Evolutionary conservation across 805 yeast species (phyloP), one percentile per base, ranked within the genome.

Genomic region (Zygosaccharomyces bisporus): DNA sequence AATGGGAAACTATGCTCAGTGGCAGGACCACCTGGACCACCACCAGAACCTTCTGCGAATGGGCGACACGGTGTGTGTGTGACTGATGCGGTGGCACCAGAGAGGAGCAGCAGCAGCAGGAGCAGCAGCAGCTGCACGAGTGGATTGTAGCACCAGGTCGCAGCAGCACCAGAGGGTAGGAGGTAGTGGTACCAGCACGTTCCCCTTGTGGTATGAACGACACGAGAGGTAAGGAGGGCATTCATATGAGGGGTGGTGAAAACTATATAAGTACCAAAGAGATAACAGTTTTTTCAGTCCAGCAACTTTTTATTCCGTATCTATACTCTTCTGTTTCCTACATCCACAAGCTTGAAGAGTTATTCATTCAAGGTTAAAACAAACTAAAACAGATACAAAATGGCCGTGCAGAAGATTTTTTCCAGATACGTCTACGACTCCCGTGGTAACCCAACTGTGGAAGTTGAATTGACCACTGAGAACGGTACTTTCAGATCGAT

Each of bases 381-480:
- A 45, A 24, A 34, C 41, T 39, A 43, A 36, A 36, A 41, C 30
- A 39, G 24, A 29, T 20, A 45, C 9, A 43, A 25, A 38, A 87
- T 87, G 95, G 84, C 96, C 61, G 80, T 87, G 66, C 71, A 86
- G 60, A 90, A 91, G 75, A 75, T 90, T 63, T 82, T 77, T 73
- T 86, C 98, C 66, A 90, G 99, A 77, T 85, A 81, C 80, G 96
- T 91, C 74, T 91, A 93, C 84, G 99, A 91, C 78, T 91, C 98
- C 64, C 88, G 99, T 77, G 98, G 98, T 76, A 93, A 91, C 83
- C 99, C 99, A 77, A 91, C 99, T 61, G 99, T 93, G 63, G 98
- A 93, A 82, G 98, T 93, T 60, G 98, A 93, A 68, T 67, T 91
- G 64, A 76, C 84, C 80, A 91, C 99, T 67, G 91, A 78, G 54